A percentile compares a stretch with the other conserved stretches of the same genome.
Evolutionary conservation across 805 yeast genomes (phyloP).

Genomic region (Kuraishia cidri): DNA sequence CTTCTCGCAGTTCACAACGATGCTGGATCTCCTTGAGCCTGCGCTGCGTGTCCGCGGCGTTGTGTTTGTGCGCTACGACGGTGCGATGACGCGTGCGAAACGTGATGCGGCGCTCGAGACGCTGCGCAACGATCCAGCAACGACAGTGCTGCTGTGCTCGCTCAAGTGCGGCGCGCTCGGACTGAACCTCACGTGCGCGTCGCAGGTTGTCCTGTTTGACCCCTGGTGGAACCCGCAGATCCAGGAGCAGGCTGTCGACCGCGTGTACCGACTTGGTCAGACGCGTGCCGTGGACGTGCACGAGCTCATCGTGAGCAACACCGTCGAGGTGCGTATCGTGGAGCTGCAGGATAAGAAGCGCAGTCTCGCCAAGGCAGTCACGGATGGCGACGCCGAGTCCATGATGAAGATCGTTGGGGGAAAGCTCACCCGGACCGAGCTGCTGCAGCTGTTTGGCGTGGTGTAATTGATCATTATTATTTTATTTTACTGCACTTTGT

Average conservation of each 20-base stretch:
- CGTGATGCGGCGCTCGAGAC: constrained; percentile 19
- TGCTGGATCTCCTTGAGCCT: constrained; percentile 21
- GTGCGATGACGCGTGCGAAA: constrained; percentile 17
- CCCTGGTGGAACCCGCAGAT: constrained; percentile 48
- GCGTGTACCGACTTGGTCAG: constrained; percentile 42
- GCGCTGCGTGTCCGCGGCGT: constrained; percentile 19
- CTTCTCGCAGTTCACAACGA: constrained; percentile 31
- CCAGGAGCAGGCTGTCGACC: constrained; percentile 40
- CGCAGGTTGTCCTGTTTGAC: constrained; percentile 29
- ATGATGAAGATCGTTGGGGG: constrained; percentile 4
- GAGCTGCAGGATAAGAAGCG: constrained; percentile 25
- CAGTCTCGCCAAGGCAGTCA: constrained; percentile 18
- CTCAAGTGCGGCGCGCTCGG: constrained; percentile 35
- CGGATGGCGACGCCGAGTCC: constrained; percentile 14
- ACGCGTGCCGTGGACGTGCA: constrained; percentile 26
- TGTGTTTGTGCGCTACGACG: constrained; percentile 23
- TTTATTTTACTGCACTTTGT: too few relatives aligned
- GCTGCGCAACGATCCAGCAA: constrained; percentile 17
- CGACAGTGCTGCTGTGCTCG: constrained; percentile 27
- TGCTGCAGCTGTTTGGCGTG: constrained; percentile 8
- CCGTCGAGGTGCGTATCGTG: constrained; percentile 31
- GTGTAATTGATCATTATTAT: too few relatives aligned
- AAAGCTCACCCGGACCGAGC: constrained; percentile 7
- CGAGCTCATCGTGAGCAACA: constrained; percentile 25
- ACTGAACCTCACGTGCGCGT: constrained; percentile 30